Conservation (phyloP, 495 filamentous ascomycete species). For the Penicillium turbatum region DNA sequence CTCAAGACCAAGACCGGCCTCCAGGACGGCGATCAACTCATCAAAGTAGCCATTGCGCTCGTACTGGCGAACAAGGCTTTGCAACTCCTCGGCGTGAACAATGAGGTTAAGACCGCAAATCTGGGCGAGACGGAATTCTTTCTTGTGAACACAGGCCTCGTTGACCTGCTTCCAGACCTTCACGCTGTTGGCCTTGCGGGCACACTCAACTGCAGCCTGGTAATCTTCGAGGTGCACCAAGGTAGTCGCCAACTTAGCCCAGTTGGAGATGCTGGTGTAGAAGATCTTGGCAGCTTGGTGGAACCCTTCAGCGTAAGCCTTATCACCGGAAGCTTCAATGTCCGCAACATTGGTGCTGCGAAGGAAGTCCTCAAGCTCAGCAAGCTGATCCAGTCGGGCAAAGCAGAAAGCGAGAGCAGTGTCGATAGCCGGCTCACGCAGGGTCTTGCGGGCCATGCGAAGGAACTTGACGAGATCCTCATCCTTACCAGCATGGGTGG, state of each 20-base stretch:
- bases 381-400: slow-evolving; percentile 84
- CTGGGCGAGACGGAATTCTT: slow-evolving; percentile 98
- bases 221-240: slow-evolving; percentile 95
- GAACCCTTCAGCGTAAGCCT: slow-evolving; percentile 90
- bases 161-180: slow-evolving; percentile 99
- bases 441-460: slow-evolving; percentile 93
- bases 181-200: slow-evolving; percentile 98
- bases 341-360: slow-evolving; percentile 92
- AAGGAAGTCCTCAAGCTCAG: slow-evolving; percentile 95
- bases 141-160: slow-evolving; percentile 93
- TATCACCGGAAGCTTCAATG: slow-evolving; percentile 93
- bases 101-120: slow-evolving; percentile 99
- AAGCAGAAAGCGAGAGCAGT: slow-evolving; percentile 91
- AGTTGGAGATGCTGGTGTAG: slow-evolving; percentile 97
- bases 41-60: slow-evolving; percentile 98
- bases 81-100: slow-evolving; percentile 94
- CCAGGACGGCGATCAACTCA: slow-evolving; percentile 89
- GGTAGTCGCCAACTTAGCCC: slow-evolving; percentile 97
- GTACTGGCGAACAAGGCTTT: slow-evolving; percentile 91
- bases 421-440: slow-evolving; percentile 91
- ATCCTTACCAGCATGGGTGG: slow-evolving; percentile 94
- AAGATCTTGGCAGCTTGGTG: slow-evolving; percentile 99
- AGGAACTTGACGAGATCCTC: slow-evolving; percentile 97
- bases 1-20: slow-evolving; percentile 93
- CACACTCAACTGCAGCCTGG: slow-evolving; percentile 96